These are phyloP conservation scores for Chlorella sp. DNA, from an alignment of 139 green algal genomes.

Conservation along the genomic window DNA sequence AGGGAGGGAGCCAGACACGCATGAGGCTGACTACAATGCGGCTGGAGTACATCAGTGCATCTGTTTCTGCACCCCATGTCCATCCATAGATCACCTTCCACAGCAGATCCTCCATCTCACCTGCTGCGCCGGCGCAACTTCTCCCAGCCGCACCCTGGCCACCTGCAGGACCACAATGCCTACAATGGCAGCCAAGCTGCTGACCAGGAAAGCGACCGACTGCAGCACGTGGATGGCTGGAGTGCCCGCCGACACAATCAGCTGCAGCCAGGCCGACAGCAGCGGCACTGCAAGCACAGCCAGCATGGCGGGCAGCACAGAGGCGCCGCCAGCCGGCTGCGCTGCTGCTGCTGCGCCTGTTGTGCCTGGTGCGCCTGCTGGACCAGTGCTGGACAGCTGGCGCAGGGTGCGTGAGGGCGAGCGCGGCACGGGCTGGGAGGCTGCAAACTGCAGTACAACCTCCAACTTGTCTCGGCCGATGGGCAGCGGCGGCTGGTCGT, in stretches of 20 bases:
- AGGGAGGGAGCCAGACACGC: no score
- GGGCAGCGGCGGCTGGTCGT: background rate
- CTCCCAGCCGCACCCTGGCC: background rate
- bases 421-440: no score
- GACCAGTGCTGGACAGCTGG: background rate
- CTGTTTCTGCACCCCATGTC: no score
- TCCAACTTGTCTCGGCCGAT: background rate
- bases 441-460: slow-evolving; percentile 1
- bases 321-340: background rate
- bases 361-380: background rate
- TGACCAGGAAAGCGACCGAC: slow-evolving; percentile 21
- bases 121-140: background rate
- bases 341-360: background rate
- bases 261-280: slow-evolving; percentile 21
- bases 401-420: no score
- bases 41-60: no score
- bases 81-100: no score
- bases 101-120: background rate
- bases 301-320: background rate
- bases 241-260: background rate
- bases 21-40: no score
- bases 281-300: slow-evolving; percentile 26
- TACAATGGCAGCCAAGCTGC: slow-evolving; percentile 9
- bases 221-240: slow-evolving; percentile 4
- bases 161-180: slow-evolving; percentile 30